Evolutionary conservation across 108 stramenopile genomes (phyloP), one percentile per base, ranked within the genome.

Genomic region (Cyclotella sp.): DNA sequence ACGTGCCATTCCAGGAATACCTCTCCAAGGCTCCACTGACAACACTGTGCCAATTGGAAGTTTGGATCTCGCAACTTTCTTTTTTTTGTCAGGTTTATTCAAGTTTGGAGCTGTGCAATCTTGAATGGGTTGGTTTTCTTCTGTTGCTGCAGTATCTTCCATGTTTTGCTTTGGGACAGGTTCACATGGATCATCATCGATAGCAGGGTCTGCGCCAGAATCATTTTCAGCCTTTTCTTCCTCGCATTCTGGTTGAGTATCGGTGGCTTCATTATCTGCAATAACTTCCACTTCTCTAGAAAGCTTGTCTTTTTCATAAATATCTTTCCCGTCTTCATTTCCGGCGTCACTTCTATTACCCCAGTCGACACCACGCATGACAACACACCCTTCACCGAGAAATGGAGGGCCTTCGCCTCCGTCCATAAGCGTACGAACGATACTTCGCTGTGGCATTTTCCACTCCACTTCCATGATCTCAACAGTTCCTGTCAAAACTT

Each of bases 391-490:
- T 69, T 87, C 90, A 15, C 86, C 59, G n/a, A 93, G 72, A 77
- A 92, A 83, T 11, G 95, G 95, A 18, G 95, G 95, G 8, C 95
- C 95, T 24, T 96, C 93, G 22, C 94, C 94, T 29, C 91, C 90
- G 75, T 96, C 95, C 90, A 93, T 94, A 26, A 94, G 58, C 28
- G 91, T 76, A 16, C 90, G 79, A 0, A 91, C 89, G 44, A 81
- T 80, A 42, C 87, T 92, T 49, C 86, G 71, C 21, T 83, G 71
- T 3, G 93, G 93, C 24, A 81, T 69, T 67, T 84, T 81, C 93
- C 93, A 95, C 29, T 90, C 86, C 19, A 92, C 89, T 24, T 86
- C 69, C 70, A 84, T 78, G 24, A 79, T 81, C 34, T 86, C 73
- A 11, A 90, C 83, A 3, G 78, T 77, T 30, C 93, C 93, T 44